A percentile compares a stretch with the other conserved stretches of the same genome.
Conservation (phyloP, 129 eudicot species). For the Sambucus nigra region DNA sequence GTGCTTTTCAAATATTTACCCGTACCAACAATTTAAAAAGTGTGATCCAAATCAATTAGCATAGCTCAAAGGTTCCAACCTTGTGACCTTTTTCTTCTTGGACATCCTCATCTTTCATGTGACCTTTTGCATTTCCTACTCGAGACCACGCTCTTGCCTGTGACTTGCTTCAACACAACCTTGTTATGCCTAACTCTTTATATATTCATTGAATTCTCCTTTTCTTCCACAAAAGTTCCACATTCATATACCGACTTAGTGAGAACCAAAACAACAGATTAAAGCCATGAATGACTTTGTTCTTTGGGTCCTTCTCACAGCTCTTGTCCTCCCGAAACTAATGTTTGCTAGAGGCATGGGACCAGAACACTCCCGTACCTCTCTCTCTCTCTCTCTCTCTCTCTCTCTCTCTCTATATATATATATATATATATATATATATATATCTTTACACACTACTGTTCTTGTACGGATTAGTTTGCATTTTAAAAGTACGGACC, state of each 20-base stretch:
- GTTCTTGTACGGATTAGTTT: too few relatives aligned
- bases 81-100: conserved; percentile 21
- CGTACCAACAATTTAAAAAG: too few relatives aligned
- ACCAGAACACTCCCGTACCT: conserved; percentile 28
- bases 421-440: too few relatives aligned
- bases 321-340: conserved; percentile 29
- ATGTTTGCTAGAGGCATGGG: conserved; percentile 38
- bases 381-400: too few relatives aligned
- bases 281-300: conserved; percentile 23
- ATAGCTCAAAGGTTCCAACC: too few relatives aligned
- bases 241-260: background rate
- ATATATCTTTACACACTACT: too few relatives aligned
- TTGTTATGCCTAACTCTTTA: conserved; percentile 1
- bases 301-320: conserved; percentile 12
- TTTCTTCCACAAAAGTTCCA: conserved; percentile 7
- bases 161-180: conserved; percentile 81
- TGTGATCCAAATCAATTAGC: too few relatives aligned
- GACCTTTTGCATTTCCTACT: conserved; percentile 26
- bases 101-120: conserved; percentile 57
- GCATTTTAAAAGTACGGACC: too few relatives aligned
- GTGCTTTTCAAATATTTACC: too few relatives aligned
- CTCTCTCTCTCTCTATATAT: too few relatives aligned
- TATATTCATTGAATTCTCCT: conserved; percentile 3
- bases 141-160: conserved; percentile 42
- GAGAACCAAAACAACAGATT: background rate